Base-by-base conservation (phyloP, 2,329 filamentous ascomycete genomes). In the Ascocoryne sarcoides region DNA sequence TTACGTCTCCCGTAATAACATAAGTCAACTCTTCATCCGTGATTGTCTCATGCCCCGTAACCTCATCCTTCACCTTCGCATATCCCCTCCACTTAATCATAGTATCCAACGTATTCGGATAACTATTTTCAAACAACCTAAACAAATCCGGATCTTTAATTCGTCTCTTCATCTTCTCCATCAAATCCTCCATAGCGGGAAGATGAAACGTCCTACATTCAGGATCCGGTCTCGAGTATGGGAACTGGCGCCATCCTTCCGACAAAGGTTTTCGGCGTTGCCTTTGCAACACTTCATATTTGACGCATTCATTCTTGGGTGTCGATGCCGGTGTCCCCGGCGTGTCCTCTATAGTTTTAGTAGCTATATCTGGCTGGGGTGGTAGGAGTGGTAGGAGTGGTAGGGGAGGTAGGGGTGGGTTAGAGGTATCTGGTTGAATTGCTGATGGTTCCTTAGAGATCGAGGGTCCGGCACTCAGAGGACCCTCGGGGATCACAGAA, bases 171-270 rank as follows among this genome's bases (percentile, higher is more conserved):
- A 94, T 75, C 46, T 82, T 70, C 21, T 74, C 62, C 44, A 95
- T 85, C 32, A 85, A 73, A 41, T 77, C 66, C 58, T 95, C 89
- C 10, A 94, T 84, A 4, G 79, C 71, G 3, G 79, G 72, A 4
- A 84, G 82, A 46, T 75, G 75, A 65, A 92, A 93, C 1, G 85
- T 93, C 37, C 89, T 82, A 60, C 89, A 95, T 54, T 76, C 71
- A 35, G 72, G 65, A 2, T 72, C 70, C 1, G 90, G 89, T 12
- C 90, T 77, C 63, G 92, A 86, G 60, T 75, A 93, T 2, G 87
- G 82, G 8, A 95, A 76, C 45, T 76, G 68, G 56, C 90, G 72
- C 5, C 76, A 77, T 9, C 90, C 89, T 26, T 46, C 47, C n/a
- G 54, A 57, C 10, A 49, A 42, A 12, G 54, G 54, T 12, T 40